Base-by-base conservation (phyloP, 768 basidiomycete species). In the Tylopilus intermedius region DNA sequence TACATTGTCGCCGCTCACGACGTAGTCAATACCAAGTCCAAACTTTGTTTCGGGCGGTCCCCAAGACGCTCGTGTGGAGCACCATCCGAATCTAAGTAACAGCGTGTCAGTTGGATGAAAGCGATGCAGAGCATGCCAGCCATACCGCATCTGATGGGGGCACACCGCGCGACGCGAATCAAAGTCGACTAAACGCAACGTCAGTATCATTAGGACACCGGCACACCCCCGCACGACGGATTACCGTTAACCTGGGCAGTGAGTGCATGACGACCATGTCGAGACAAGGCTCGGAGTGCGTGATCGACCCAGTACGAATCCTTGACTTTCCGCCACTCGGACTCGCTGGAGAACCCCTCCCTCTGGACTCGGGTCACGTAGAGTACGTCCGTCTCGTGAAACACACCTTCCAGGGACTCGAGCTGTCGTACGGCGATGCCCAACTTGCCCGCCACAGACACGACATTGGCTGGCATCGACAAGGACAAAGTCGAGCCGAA, bases 251-350 rank as follows among this genome's bases (percentile, higher is more conserved):
- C 84, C 96, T 74, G 11, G 96, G 96, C 21, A 98, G 76, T n/a
- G 96, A 96, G 70, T 99, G 96, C 94, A 99, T 95, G 58, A 98
- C 93, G 53, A 97, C 97, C 84, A 96, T 92, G 49, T 94, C 89
- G 78, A 5, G 93, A 84, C 27, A 99, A 77, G 30, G 18, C 18
- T 18, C 18, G 18, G 18, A 98, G 83, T 10, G 94, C 90, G 64
- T 98, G 96, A 71, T 98, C 92, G 50, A 99, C 82, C 32, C 92
- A 77, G 68, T 95, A 98, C 14, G 86, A 82, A 18, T 18, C 18
- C 18, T 18, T 18, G 18, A 18, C 18, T 44, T 83, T 79, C 58
- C 85, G 75, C 90, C 92, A 99, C 67, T 94, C 95, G 30, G 71
- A 75, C 61, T 88, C 85, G 61, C 65, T 84, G 51, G 77, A 74